phyloP scores from a whole-genome alignment of 2,329 filamentous ascomycete species.

The Drechslera avenae region DNA sequence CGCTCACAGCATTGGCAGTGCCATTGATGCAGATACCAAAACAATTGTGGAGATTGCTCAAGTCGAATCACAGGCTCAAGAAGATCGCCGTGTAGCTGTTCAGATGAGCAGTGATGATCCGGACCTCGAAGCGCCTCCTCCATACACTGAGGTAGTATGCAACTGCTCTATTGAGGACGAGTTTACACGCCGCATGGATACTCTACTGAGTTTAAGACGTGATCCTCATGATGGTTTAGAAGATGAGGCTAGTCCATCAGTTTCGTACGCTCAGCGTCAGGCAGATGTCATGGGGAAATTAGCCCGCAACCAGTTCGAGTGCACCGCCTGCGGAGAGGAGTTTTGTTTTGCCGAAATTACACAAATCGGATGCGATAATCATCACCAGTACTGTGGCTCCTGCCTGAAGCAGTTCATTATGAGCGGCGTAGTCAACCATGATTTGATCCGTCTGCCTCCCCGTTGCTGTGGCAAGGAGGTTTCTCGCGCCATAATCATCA shows the following conservation, averaged over 20 bases:
- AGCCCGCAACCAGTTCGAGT: constrained; percentile 10
- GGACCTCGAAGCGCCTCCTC: constrained; percentile 18
- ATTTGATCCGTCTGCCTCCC: constrained; percentile 20
- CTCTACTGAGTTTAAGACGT: constrained; percentile 6
- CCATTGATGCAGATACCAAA: constrained; percentile 27
- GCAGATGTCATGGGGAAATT: constrained; percentile 17
- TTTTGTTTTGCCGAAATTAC: not conserved
- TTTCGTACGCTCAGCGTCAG: constrained; percentile 19
- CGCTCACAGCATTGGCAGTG: constrained; percentile 30
- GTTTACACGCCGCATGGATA: not conserved
- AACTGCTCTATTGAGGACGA: constrained; percentile 8
- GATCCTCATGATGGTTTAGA: constrained; percentile 15
- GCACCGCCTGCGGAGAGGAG: constrained; percentile 15
- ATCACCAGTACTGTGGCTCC: constrained; percentile 21
- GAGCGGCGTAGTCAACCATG: constrained; percentile 12
- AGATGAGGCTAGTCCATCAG: constrained; percentile 22
- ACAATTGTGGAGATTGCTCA: constrained; percentile 18
- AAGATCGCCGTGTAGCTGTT: constrained; percentile 20
- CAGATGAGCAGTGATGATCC: constrained; percentile 20
- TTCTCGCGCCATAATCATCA: constrained; percentile 47
- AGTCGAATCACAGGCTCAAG: constrained; percentile 19
- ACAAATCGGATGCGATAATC: not conserved
- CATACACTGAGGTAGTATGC: not conserved
- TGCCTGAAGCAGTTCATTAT: constrained; percentile 27
- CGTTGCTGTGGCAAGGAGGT: constrained; percentile 15